Base-by-base conservation (phyloP, 2,329 filamentous ascomycete species). In the Fusarium ambrosium region DNA sequence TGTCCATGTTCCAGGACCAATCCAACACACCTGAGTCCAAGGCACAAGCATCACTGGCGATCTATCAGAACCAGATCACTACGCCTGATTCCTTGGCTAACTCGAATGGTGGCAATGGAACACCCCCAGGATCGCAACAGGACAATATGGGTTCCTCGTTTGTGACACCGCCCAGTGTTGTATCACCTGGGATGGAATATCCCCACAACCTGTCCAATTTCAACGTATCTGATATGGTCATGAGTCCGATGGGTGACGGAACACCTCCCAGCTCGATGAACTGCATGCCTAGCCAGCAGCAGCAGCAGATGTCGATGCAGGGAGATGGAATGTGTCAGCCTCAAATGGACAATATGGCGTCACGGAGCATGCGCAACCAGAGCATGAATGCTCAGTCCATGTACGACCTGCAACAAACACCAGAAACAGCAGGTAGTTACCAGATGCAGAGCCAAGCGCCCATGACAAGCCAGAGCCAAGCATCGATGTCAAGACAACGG, bases 181-280 rank as follows among this genome's bases (percentile, higher is more conserved):
- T 90, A 83, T 90, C 89, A 4, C 88, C 88, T 1, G 81, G 82
- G 5, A 82, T 87, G 66, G 89, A 90, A 6, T 88, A 89, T 70
- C 75, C 84, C 3, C 85, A 87, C 36, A 78, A 78, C 63, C 80
- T 89, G 62, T 80, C 81, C 41, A 85, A 86, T 4, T 90, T 86
- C 32, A 74, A 73, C 11, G 88, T 90, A 71, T 81, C 87, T 2
- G 89, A 90, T 9, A 87, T 90, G 80, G 84, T 88, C 43, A 88
- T 90, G 84, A 88, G 83, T 39, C 86, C 86, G 1, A 81, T 89
- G 62, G 83, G 84, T 34, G 79, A 78, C 11, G 43, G 73, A 6
- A 53, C 70, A 36, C 77, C 76, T n/a, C 22, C 78, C 9, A 79
- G 62, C 20, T 60, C 67, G 9, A 76, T 79, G 27, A 70, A 71